Conservation (phyloP, 495 filamentous ascomycete species). For the Annulohypoxylon nitens region DNA sequence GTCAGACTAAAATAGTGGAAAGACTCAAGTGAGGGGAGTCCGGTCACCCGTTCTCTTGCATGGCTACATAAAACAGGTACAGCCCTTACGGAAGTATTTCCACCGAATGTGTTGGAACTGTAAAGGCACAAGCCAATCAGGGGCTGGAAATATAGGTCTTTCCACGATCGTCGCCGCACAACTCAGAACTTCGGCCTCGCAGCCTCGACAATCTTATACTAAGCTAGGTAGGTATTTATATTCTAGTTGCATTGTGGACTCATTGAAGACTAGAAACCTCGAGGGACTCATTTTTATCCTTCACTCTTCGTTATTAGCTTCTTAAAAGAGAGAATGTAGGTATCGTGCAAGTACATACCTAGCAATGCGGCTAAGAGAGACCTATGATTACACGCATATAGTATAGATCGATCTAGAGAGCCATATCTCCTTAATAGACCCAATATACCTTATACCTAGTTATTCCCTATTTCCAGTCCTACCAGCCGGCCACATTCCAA, state of each 20-base stretch:
- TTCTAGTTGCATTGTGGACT: slow-evolving; percentile 5
- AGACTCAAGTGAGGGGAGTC: slow-evolving; percentile 23
- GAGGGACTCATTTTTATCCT: not conserved
- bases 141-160: slow-evolving; percentile 20
- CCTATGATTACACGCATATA: not conserved
- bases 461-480: not conserved
- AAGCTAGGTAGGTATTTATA: slow-evolving; percentile 5
- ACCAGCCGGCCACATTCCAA: not conserved
- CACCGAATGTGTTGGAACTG: slow-evolving; percentile 33
- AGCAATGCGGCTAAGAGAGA: not conserved
- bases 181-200: slow-evolving; percentile 4
- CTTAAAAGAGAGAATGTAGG: not conserved
- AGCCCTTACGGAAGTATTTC: slow-evolving; percentile 36
- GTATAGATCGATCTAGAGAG: slow-evolving; percentile 1
- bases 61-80: slow-evolving; percentile 16
- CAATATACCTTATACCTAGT: not conserved
- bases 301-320: not conserved
- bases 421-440: not conserved
- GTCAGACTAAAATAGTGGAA: slow-evolving; percentile 32
- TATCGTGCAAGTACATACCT: not conserved
- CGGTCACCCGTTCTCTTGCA: slow-evolving; percentile 16
- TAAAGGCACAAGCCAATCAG: slow-evolving; percentile 23
- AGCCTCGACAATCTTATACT: slow-evolving; percentile 8
- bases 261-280: not conserved
- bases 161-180: slow-evolving; percentile 26